Percentiles rank a stretch among this genome's conserved stretches.
Conservation (phyloP, 805 yeast genomes). For the Metschnikowia shivogae region DNA sequence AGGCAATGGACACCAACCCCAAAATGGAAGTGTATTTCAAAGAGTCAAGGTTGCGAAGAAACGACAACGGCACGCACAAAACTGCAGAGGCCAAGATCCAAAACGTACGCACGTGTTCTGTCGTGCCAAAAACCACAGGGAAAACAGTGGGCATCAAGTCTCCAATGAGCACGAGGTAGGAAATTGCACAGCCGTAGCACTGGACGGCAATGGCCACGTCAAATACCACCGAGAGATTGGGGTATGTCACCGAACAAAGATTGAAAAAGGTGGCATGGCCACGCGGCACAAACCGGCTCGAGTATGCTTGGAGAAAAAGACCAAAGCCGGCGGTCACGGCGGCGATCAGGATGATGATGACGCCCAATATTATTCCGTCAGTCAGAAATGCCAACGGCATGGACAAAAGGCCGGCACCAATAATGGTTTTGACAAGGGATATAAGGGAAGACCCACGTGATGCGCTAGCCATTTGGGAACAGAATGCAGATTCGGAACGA, state of each 20-base stretch:
- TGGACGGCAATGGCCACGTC: conserved; percentile 72
- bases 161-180: conserved; percentile 70
- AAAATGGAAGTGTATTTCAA: conserved; percentile 80
- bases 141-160: conserved; percentile 67
- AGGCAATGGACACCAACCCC: conserved; percentile 77
- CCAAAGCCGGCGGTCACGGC: conserved; percentile 68
- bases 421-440: conserved; percentile 67
- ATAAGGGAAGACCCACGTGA: conserved; percentile 55
- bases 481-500: no score
- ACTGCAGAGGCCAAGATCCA: conserved; percentile 54
- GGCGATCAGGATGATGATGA: conserved; percentile 51
- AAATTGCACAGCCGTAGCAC: conserved; percentile 73
- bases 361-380: conserved; percentile 62
- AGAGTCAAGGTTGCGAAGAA: conserved; percentile 71
- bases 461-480: conserved; percentile 30
- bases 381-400: conserved; percentile 69
- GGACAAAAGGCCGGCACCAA: conserved; percentile 80
- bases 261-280: conserved; percentile 71
- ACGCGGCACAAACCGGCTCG: conserved; percentile 50
- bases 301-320: conserved; percentile 55
- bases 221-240: conserved; percentile 59
- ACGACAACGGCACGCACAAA: conserved; percentile 60
- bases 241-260: conserved; percentile 63
- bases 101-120: conserved; percentile 39
- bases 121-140: conserved; percentile 19